Percentiles rank a stretch among this genome's conserved stretches.
These are phyloP conservation scores for Hygrocybe coccinea DNA, from an alignment of 768 basidiomycete genomes.

Conservation along the genomic window DNA sequence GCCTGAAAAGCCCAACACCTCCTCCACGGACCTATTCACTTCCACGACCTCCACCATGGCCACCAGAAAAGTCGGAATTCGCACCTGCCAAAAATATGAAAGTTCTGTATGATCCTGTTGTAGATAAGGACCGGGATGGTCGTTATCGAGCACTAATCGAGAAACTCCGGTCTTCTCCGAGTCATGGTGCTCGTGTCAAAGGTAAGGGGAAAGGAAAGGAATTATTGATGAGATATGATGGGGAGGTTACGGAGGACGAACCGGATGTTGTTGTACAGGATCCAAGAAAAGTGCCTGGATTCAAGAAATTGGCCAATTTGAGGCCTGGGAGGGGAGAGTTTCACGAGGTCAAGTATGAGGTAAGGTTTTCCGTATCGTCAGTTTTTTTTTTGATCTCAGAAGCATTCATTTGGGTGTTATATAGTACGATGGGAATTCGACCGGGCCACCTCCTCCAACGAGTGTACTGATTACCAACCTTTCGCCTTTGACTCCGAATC, in stretches of 20 bases:
- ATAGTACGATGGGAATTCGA: constrained; percentile 73
- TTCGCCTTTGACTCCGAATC: constrained; percentile 63
- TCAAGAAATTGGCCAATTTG: constrained; percentile 14
- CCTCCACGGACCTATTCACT: constrained; percentile 10
- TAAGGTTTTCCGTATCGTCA: background rate
- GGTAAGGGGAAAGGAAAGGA: constrained; percentile 55
- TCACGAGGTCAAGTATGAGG: constrained; percentile 9
- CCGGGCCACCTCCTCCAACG: constrained; percentile 66
- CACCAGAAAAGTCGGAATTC: constrained; percentile 49
- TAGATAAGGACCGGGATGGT: constrained; percentile 30
- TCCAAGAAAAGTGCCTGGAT: constrained; percentile 47
- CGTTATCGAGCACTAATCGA: constrained; percentile 40
- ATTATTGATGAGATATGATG: constrained; percentile 37
- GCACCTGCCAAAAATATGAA: constrained; percentile 48
- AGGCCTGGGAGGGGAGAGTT: constrained; percentile 5
- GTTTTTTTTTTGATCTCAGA: background rate
- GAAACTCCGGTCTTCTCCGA: constrained; percentile 32
- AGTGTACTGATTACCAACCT: constrained; percentile 70
- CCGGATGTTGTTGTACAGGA: constrained; percentile 43
- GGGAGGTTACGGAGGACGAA: constrained; percentile 38
- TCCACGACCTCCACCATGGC: constrained; percentile 38
- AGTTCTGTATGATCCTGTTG: constrained; percentile 56
- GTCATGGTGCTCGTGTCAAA: constrained; percentile 44
- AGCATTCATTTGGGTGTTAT: constrained; percentile 5
- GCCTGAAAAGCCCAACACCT: constrained; percentile 22